Base-by-base conservation (phyloP, 345 rosid genomes). In the Eucalyptus cloeziana region DNA sequence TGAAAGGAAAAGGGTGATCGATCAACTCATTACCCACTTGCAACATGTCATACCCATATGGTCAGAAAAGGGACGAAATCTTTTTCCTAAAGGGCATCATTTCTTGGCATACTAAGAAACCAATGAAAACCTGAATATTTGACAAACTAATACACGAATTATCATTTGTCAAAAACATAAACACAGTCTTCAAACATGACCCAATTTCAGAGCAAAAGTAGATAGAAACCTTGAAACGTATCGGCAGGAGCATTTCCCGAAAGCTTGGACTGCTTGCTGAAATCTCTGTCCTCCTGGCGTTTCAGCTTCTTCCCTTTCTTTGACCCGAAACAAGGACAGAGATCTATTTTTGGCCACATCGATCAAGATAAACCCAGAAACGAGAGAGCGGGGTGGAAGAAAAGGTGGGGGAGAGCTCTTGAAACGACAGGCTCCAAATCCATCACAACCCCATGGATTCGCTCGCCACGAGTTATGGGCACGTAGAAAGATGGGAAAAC, bases 291-390 rank as follows among this genome's bases (percentile, higher is more conserved):
- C 44, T 87, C 85, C 9, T 83, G 88, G 27, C 43, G 85, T 67
- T 30, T 89, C 64, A 60, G 88, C 90, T 89, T 90, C 90, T 56
- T 87, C 37, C 90, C 88, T 16, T 56, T 89, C 88, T 88, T 89
- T 45, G 58, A 79, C 40, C 95, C 93, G 86, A 95, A 94, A 92
- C 99, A 96, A 14, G 91, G 91, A 89, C 98, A 94, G 51, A 22
- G 56, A 86, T 90, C 92, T 95, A 94, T 95, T 19, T 85, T 50
- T 43, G 86, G 13, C 85, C 43, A 56, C 56, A 50, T 49, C 58
- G 43, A 86, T 17, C 37, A 86, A 86, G 60, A 49, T 30, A 52
- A 86, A 51, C 43, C 47, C 85, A 76, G 47, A 76, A 76, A 76
- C 47, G 27, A 64, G 47, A 21, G 45, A 33, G 31, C 54, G 10